Base-by-base conservation (phyloP, 495 filamentous ascomycete species). In the Glarea lozoyensis region DNA sequence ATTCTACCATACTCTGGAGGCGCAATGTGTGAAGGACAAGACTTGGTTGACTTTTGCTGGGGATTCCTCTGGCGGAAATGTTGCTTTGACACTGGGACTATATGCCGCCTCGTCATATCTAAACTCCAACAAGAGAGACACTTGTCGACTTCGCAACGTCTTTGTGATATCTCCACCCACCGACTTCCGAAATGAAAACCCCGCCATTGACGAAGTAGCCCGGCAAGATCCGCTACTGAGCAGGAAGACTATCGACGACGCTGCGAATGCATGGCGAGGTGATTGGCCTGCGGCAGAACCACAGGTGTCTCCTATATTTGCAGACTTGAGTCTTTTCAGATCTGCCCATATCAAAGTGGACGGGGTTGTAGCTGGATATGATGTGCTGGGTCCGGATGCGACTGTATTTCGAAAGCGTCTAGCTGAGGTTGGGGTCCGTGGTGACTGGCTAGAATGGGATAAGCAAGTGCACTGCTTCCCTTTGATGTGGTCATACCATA, bases 381-480 rank as follows among this genome's bases (percentile, higher is more conserved):
- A 68, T 52, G 58, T 68, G 3, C 52, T 66, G 21, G 38, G 49
- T 5, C 60, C 66, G 0, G 67, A 68, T 50, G 58, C 54, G 3
- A 21, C 61, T 23, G 11, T 55, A 10, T 66, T 67, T 38, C 35
- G 57, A 15, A 50, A 67, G 19, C 57, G 49, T 32, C 60, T 48
- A 20, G 46, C 33, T 24, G 24, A 55, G n/a, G 49, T 44, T 21
- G 59, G 60, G 7, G 58, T 66, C 11, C 18, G 36, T 16, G 61
- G 65, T 9, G 48, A 64, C 43, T 68, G 63, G 65, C 37, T 70
- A 43, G 45, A 60, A 13, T 69, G 64, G 65, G 63, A 69, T 11
- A 65, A 60, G 50, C 64, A 67, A 53, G 65, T 71, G 62, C 65
- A 68, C 56, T 63, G 58, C 43, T 69, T 68, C 45, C 53, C 60